These are phyloP conservation scores for Suhomyces anneliseae DNA, from an alignment of 1,139 yeast species.

Conservation along the genomic window DNA sequence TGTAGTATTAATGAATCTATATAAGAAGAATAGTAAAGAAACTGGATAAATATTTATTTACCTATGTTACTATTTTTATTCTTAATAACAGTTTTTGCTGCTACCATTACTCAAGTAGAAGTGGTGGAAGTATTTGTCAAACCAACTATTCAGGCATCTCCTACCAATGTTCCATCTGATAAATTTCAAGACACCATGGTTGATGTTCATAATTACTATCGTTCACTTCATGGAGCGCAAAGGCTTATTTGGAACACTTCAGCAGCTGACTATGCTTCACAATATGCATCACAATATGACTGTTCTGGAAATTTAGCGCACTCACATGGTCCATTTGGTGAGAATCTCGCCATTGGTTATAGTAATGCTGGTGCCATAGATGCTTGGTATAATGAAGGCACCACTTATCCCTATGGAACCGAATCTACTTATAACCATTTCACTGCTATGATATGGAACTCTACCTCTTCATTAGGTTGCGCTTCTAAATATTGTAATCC, in stretches of 20 bases:
- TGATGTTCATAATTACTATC: conserved; percentile 30
- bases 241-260: conserved; percentile 32
- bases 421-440: conserved; percentile 19
- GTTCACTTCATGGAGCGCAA: conserved; percentile 32
- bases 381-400: conserved; percentile 42
- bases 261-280: conserved; percentile 31
- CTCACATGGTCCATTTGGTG: conserved; percentile 39
- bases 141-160: background rate
- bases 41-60: too few species aligned
- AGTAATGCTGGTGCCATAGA: conserved; percentile 28
- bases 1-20: too few species aligned
- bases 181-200: conserved; percentile 15
- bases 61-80: background rate
- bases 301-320: conserved; percentile 38
- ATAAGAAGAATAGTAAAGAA: too few species aligned
- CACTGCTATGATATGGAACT: conserved; percentile 24
- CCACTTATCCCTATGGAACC: conserved; percentile 24
- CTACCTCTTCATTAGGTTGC: conserved; percentile 19
- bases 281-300: conserved; percentile 29
- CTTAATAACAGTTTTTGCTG: conserved; percentile 4
- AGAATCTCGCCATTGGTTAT: conserved; percentile 41
- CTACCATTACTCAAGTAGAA: conserved; percentile 19
- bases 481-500: conserved; percentile 24
- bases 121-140: conserved; percentile 16
- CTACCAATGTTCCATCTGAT: background rate